Evolutionary conservation across 345 rosid species (phyloP), one percentile per base, ranked within the genome.

Genomic region (Brassica nigra): DNA sequence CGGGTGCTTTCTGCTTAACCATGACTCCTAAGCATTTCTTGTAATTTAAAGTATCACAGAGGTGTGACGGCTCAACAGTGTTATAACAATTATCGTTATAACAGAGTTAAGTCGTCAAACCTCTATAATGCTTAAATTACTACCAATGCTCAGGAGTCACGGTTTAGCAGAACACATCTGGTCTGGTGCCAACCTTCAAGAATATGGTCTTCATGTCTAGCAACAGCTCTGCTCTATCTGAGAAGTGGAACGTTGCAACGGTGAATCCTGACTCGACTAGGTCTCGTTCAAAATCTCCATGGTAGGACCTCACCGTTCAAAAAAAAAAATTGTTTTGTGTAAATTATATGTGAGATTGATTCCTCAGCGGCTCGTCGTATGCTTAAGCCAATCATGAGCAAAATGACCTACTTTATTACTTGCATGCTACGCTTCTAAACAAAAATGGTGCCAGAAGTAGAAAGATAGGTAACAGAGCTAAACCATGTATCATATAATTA

Each of bases 401-500:
- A 12, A 11, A 11, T 44, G 16, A 47, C 54, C 54, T 47, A 1
- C 54, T 47, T 1, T 2, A 15, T 47, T 47, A 47, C 54, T 47
- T 47, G 54, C 54, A 47, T 12, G 54, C 54, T 47, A 47, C 54
- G 54, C 54, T 47, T 47, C 54, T 47, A 47, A 47, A 47, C 54
- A 47, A 12, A 47, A 1, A 44, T 11, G 15, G 15, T 44, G 12
- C 52, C 52, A 44, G n/a, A 49, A 62, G 76, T 14, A 61, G 3
- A 58, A 36, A 58, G 42, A 28, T 39, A 62, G 66, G 10, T 58
- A 69, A 47, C 9, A 70, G 63, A 42, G 63, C 55, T 31, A 47
- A 52, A 14, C 30, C 55, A 62, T 71, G 66, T 30, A 66, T 72
- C 73, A 58, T 44, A 6, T 73, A 31, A 62, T 49, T 16, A 44